Evolutionary conservation across 2,329 filamentous ascomycete species (phyloP), one percentile per base, ranked within the genome.

Genomic region (Aspergillus sp.): DNA sequence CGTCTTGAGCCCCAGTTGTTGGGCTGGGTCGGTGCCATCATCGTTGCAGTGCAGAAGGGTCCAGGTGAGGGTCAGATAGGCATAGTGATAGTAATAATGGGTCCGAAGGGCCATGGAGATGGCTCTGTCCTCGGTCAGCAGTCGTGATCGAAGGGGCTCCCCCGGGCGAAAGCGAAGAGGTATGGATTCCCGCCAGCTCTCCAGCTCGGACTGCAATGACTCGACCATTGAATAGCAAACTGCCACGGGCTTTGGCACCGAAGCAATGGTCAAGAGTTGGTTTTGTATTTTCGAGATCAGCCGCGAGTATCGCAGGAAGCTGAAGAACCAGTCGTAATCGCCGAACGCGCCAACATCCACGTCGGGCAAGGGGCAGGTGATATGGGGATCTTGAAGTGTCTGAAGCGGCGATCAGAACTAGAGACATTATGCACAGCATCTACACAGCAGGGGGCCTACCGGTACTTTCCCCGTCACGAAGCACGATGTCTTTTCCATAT

Each of bases 261-360:
- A 48, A 22, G 64, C 74, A 33, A 74, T 66, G 1, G 73, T 74
- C 51, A 76, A 76, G 1, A 77, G 66, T 3, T 64, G 63, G 3
- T 62, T 67, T 41, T 73, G 74, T 0, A 70, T 68, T 9, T 66
- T 68, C 1, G 75, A 75, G 1, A 71, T 54, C 0, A 77, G 56
- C 11, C 75, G 64, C 11, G 62, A 62, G 45, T 74, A 67, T 5
- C 70, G 67, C 27, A 70, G 65, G 37, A 67, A 69, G 9, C 66
- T 57, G 4, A 72, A 52, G 47, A 77, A 72, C 71, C 72, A 77
- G 61, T 77, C 68, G 53, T 72, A 75, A 15, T 64, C 66, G 19
- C 64, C 66, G 49, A 75, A 69, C 8, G 64, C 34, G 4, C 73
- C 67, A 40, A 74, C 72, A 1, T 70, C 71, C 13, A 67, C 59